phyloP scores from a whole-genome alignment of 1,284 basidiomycete species.

The Apiotrichum gamsii region DNA sequence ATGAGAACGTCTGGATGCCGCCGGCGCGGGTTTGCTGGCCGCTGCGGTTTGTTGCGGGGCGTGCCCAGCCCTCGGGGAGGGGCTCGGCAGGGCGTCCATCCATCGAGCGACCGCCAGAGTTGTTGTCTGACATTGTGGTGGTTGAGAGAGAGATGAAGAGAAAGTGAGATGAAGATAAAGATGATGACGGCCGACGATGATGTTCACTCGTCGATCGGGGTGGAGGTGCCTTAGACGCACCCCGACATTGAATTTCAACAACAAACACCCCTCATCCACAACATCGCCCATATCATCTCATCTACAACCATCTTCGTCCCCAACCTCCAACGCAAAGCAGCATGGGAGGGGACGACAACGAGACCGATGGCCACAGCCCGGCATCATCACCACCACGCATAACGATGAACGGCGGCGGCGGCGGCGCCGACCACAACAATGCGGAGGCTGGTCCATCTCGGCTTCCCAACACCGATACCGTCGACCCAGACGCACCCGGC shows the following conservation, averaged over 20 bases:
- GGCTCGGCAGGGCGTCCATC: constrained; percentile 27
- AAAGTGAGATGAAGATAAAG: background rate
- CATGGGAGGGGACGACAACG: background rate
- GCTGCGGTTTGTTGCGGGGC: constrained; percentile 2
- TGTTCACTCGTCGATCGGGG: background rate
- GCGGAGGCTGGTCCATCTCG: constrained; percentile 8
- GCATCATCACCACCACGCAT: too few relatives aligned
- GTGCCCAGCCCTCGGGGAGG: constrained; percentile 41
- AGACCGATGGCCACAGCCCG: background rate
- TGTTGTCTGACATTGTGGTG: background rate
- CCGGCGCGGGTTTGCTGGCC: constrained; percentile 1
- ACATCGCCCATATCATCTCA: background rate
- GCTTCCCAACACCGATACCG: background rate
- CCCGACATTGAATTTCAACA: too few relatives aligned
- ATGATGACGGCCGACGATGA: background rate
- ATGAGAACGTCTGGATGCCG: constrained; percentile 23
- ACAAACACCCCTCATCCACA: background rate
- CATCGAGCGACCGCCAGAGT: constrained; percentile 25
- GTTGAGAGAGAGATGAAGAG: background rate
- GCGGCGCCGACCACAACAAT: too few relatives aligned
- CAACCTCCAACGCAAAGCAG: background rate
- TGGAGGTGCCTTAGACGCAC: too few relatives aligned
- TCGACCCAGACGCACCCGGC: background rate
- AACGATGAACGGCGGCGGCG: too few relatives aligned
- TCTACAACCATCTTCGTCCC: background rate